phyloP scores from a whole-genome alignment of 2,329 filamentous ascomycete genomes.

The Onygena corvina region DNA sequence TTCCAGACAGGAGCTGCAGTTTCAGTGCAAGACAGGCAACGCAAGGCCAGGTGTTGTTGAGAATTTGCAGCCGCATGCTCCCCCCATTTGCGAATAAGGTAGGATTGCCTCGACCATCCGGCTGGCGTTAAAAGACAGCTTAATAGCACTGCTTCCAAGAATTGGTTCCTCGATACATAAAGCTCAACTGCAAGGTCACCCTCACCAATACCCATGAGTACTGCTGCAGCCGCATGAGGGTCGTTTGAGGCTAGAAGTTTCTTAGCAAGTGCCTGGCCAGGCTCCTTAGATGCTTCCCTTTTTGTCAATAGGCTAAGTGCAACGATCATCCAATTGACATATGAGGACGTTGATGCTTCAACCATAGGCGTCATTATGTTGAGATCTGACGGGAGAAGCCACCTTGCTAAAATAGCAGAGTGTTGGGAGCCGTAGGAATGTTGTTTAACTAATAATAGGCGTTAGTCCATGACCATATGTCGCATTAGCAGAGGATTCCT shows the following conservation, averaged over 20 bases:
- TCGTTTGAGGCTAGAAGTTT: constrained; percentile 80
- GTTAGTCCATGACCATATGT: not conserved
- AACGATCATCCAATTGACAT: constrained; percentile 92
- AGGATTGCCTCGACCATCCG: constrained; percentile 84
- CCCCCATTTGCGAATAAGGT: constrained; percentile 87
- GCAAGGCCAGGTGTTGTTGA: constrained; percentile 78
- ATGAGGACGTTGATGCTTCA: constrained; percentile 72
- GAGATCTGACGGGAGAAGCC: constrained; percentile 74
- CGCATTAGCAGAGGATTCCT: constrained; percentile 18
- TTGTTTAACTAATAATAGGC: constrained; percentile 43
- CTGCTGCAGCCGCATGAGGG: constrained; percentile 80
- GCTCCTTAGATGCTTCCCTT: constrained; percentile 68
- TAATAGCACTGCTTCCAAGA: constrained; percentile 84
- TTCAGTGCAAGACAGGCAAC: constrained; percentile 85
- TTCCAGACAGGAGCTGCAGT: constrained; percentile 77
- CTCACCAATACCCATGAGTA: constrained; percentile 85
- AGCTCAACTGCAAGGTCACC: constrained; percentile 91
- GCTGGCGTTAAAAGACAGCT: constrained; percentile 69
- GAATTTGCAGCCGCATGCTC: constrained; percentile 78
- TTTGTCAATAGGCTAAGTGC: constrained; percentile 79
- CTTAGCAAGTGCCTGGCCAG: constrained; percentile 82
- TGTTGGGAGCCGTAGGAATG: constrained; percentile 63
- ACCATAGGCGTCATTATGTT: constrained; percentile 69
- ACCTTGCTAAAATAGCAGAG: constrained; percentile 75
- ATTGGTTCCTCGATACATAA: constrained; percentile 81